Evolutionary conservation across 768 basidiomycete species (phyloP), one percentile per base, ranked within the genome.

Genomic region (Kwoniella mangroviensis): DNA sequence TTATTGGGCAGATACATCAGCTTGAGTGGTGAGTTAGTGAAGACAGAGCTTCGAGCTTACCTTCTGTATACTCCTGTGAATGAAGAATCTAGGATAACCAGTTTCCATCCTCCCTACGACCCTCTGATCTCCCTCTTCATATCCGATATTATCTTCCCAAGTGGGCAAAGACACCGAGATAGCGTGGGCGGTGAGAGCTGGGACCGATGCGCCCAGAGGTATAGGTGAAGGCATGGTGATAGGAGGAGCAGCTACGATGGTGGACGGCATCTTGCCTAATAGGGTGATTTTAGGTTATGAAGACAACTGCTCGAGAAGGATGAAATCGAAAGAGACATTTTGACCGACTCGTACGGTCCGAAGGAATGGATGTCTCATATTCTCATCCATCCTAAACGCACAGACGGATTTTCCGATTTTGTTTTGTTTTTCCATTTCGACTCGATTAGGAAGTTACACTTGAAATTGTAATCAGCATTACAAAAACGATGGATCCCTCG

Each of bases 31-130:
- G n/a, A 28, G 19, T 42, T 26, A 10, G 49, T 52, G 21, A 6
- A 26, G 17, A 15, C 45, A 49, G 45, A 49, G 28, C n/a, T 51
- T 28, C 13, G n/a, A 52, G 7, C 87, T 73, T 78, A 94, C 96
- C 86, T 92, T 92, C 77, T 88, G 87, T 52, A 97, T 93, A 71
- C 87, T 90, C 34, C 88, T 84, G 82, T 97, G 92, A 63, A 98
- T 91, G 83, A 96, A 97, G 84, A 98, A 98, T 63, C 96, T 85
- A 0, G 96, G 96, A 79, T 98, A 99, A 4, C 95, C 96, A 3
- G 89, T 88, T 52, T 91, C 88, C 94, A 96, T 93, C 6, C 84
- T 85, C 67, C 91, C 87, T 1, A 91, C 79, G 5, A 98, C 89
- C 45, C 94, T 86, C 74, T 90, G 88, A 10, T 91, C 90, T 19